A percentile compares a stretch with the other conserved stretches of the same genome.
These are phyloP conservation scores for Corylus avellana DNA, from an alignment of 306 rosid genomes.

Conservation along the genomic window DNA sequence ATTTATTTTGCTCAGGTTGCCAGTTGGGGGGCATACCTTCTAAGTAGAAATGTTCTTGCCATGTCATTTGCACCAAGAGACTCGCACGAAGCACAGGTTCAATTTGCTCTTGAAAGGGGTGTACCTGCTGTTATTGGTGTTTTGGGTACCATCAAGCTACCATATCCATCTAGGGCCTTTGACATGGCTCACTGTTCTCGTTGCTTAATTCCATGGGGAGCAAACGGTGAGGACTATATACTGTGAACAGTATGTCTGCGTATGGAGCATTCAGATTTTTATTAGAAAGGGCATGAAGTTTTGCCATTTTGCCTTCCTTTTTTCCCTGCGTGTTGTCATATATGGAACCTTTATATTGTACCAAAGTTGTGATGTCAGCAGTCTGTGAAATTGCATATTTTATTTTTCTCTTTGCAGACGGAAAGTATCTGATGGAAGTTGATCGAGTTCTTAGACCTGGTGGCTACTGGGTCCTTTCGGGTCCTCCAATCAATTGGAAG, in stretches of 20 bases:
- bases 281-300: neutral
- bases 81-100: slow-evolving; percentile 96
- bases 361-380: slow-evolving; percentile 14
- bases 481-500: slow-evolving; percentile 97
- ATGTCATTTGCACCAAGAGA: slow-evolving; percentile 99
- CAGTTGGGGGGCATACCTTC: slow-evolving; percentile 97
- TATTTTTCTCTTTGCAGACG: slow-evolving; percentile 51
- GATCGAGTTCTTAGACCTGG: slow-evolving; percentile 98
- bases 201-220: slow-evolving; percentile 94
- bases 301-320: neutral
- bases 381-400: slow-evolving; percentile 20
- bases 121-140: slow-evolving; percentile 95
- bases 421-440: slow-evolving; percentile 86
- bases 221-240: slow-evolving; percentile 62
- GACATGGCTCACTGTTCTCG: slow-evolving; percentile 99
- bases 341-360: slow-evolving; percentile 9
- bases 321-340: slow-evolving; percentile 21
- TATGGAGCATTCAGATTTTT: slow-evolving; percentile 22
- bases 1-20: slow-evolving; percentile 66
- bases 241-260: neutral
- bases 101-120: slow-evolving; percentile 97
- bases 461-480: slow-evolving; percentile 97
- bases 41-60: slow-evolving; percentile 85
- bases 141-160: slow-evolving; percentile 79
- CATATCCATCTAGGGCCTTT: slow-evolving; percentile 91